phyloP scores from a whole-genome alignment of 2,329 filamentous ascomycete genomes.

The Beauveria sp. region DNA sequence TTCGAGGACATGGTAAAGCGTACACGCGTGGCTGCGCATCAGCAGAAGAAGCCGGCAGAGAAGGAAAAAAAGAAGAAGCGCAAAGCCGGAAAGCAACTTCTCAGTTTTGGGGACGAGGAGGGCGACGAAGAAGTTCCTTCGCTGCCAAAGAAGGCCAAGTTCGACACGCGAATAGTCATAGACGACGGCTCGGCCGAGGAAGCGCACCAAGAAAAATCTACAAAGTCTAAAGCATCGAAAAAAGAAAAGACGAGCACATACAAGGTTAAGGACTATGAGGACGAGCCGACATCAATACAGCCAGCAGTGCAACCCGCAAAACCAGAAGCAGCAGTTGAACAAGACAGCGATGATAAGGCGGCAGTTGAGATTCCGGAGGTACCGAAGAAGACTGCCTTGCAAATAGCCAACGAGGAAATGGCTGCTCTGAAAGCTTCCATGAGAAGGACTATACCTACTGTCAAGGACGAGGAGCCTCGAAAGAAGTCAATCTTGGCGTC shows the following conservation, averaged over 20 bases:
- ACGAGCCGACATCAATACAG: constrained; percentile 10
- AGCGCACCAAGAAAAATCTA: constrained; percentile 20
- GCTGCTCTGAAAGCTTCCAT: constrained; percentile 75
- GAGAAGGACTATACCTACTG: constrained; percentile 53
- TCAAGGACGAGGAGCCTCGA: constrained; percentile 43
- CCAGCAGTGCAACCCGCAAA: background rate
- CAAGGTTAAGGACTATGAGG: constrained; percentile 19
- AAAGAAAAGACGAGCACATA: constrained; percentile 22
- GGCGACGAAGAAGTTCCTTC: constrained; percentile 47
- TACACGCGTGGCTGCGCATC: constrained; percentile 46
- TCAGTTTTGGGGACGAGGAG: constrained; percentile 72
- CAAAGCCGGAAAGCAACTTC: constrained; percentile 65
- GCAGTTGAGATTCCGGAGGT: constrained; percentile 16
- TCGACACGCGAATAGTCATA: constrained; percentile 67
- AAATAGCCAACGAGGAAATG: constrained; percentile 72
- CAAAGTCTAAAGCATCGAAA: constrained; percentile 24
- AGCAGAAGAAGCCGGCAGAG: constrained; percentile 29
- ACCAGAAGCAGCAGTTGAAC: background rate
- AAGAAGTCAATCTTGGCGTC: constrained; percentile 63
- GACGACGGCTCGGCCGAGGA: constrained; percentile 33
- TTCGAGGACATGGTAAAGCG: constrained; percentile 75
- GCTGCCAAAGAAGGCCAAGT: constrained; percentile 67
- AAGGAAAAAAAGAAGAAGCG: constrained; percentile 56
- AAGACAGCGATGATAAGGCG: background rate
- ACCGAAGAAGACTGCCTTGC: constrained; percentile 46